Percentiles rank a stretch among this genome's conserved stretches.
phyloP scores from a whole-genome alignment of 441 rosid species.

The Mallotus repandus region DNA sequence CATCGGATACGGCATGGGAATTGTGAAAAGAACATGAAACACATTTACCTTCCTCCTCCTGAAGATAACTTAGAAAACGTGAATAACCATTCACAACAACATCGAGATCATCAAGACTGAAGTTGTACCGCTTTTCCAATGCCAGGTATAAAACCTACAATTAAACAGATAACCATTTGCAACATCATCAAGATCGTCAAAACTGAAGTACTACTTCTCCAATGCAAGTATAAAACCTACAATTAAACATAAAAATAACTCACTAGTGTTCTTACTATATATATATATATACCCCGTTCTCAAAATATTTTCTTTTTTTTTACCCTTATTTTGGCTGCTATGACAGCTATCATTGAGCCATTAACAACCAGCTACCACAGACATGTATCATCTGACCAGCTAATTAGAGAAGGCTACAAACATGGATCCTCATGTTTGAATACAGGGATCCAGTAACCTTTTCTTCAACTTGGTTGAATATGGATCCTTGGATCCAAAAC shows the following conservation, averaged over 20 bases:
- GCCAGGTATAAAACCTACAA: slow-evolving; percentile 72
- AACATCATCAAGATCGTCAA: no score
- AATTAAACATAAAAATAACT: not conserved
- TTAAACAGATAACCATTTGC: no score
- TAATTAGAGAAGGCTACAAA: not conserved
- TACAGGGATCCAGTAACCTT: not conserved
- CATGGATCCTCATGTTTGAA: not conserved
- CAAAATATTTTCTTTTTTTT: no score
- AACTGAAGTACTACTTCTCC: no score
- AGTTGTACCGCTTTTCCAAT: slow-evolving; percentile 88
- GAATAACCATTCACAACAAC: slow-evolving; percentile 83
- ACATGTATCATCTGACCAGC: no score
- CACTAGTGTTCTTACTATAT: not conserved
- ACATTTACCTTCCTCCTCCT: slow-evolving; percentile 41
- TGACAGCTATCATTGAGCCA: no score
- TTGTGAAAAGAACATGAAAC: not conserved
- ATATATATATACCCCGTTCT: not conserved
- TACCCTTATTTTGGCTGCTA: not conserved
- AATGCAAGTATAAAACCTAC: no score
- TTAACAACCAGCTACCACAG: no score
- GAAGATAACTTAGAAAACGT: slow-evolving; percentile 55
- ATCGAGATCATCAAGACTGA: slow-evolving; percentile 66
- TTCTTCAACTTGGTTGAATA: not conserved
- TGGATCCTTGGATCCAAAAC: not conserved
- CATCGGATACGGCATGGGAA: not conserved